These are phyloP conservation scores for Pyracantha coccinea DNA, from an alignment of 331 rosid species.

Conservation along the genomic window DNA sequence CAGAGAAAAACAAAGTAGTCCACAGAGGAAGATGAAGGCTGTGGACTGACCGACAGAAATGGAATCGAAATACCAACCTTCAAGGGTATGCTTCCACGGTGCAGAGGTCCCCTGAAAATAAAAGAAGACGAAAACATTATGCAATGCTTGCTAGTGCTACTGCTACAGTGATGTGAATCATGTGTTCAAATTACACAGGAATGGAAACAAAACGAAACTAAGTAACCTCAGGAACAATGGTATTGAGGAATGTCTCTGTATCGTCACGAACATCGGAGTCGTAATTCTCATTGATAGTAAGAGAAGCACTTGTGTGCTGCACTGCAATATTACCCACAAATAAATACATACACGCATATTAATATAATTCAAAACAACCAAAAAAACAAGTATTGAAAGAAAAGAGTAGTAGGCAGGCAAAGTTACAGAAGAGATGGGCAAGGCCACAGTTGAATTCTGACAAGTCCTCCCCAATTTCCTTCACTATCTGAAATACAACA, in stretches of 20 bases:
- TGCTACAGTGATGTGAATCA: not conserved
- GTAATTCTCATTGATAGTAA: constrained; percentile 88
- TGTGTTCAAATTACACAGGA: not conserved
- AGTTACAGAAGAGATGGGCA: constrained; percentile 87
- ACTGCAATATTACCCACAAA: constrained; percentile 28
- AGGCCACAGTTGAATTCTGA: constrained; percentile 87
- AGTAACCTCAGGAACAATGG: constrained; percentile 37
- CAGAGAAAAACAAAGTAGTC: not conserved
- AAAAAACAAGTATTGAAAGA: not conserved
- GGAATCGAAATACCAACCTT: constrained; percentile 38
- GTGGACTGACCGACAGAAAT: not conserved
- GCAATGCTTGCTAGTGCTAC: not conserved
- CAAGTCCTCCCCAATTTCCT: constrained; percentile 44
- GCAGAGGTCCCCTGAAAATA: constrained; percentile 67
- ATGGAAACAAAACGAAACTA: not conserved
- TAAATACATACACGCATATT: not conserved
- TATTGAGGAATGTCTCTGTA: constrained; percentile 82
- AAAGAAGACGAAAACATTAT: not conserved
- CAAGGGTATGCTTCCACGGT: constrained; percentile 91
- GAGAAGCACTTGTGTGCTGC: constrained; percentile 98
- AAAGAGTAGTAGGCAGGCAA: not conserved
- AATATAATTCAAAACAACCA: not conserved
- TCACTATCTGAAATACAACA: constrained; percentile 26
- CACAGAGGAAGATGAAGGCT: not conserved
- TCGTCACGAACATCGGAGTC: constrained; percentile 89